These are phyloP conservation scores for Crithidia thermophila DNA, from an alignment of 208 protist species.

Conservation along the genomic window DNA sequence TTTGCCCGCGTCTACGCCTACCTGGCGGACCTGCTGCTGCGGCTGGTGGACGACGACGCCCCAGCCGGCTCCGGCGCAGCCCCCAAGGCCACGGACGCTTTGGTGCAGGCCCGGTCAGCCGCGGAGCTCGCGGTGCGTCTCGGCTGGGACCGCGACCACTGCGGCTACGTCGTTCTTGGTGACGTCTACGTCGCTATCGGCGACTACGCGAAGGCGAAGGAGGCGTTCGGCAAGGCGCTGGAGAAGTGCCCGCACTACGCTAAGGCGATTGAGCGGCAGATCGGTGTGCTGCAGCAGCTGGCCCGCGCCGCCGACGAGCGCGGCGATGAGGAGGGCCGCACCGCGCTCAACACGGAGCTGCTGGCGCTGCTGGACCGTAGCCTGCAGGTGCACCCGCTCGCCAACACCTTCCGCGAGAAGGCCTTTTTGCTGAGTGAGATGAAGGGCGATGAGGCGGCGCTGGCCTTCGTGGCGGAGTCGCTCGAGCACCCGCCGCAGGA, in stretches of 20 bases:
- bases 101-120: slow-evolving; percentile 49
- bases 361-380: slow-evolving; percentile 56
- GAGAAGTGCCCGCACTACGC: slow-evolving; percentile 65
- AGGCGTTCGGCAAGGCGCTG: slow-evolving; percentile 58
- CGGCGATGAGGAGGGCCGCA: slow-evolving; percentile 24
- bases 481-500: slow-evolving; percentile 80
- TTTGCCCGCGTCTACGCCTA: slow-evolving; percentile 76
- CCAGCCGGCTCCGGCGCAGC: not conserved
- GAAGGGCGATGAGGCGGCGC: slow-evolving; percentile 69
- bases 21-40: slow-evolving; percentile 68
- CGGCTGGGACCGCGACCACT: slow-evolving; percentile 81
- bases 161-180: slow-evolving; percentile 54
- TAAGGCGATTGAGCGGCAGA: slow-evolving; percentile 63
- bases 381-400: slow-evolving; percentile 79
- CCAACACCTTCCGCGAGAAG: slow-evolving; percentile 82
- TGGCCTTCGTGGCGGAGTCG: slow-evolving; percentile 66
- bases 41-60: slow-evolving; percentile 32
- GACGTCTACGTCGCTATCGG: slow-evolving; percentile 55
- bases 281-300: slow-evolving; percentile 50
- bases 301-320: slow-evolving; percentile 22
- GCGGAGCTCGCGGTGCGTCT: slow-evolving; percentile 48
- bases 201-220: slow-evolving; percentile 52
- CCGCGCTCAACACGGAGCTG: slow-evolving; percentile 30
- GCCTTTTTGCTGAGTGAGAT: slow-evolving; percentile 87
- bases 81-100: slow-evolving; percentile 10